These are phyloP conservation scores for Phytopythium sindhum DNA, from an alignment of 352 stramenopile species.

Conservation along the genomic window DNA sequence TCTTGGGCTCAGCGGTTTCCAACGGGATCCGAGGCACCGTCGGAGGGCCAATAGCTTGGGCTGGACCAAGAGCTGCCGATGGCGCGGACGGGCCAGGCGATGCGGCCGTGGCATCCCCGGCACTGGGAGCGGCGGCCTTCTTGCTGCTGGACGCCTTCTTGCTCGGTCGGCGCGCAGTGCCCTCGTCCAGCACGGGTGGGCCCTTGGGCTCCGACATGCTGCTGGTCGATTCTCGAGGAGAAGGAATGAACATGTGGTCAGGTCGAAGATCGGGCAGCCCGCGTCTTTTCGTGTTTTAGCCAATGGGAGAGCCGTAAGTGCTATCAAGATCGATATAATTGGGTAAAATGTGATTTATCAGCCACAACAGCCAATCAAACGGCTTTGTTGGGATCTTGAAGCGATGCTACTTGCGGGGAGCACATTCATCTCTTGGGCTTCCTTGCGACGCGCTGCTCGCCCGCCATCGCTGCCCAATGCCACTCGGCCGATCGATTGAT, in stretches of 20 bases:
- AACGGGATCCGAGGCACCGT: slow-evolving; percentile 39
- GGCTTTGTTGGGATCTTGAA: background rate
- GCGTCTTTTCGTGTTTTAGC: slow-evolving; percentile 2
- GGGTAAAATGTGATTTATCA: background rate
- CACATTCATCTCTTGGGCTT: too few relatives aligned
- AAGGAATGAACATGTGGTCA: background rate
- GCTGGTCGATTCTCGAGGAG: too few relatives aligned
- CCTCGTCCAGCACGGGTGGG: slow-evolving; percentile 7
- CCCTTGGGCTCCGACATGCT: slow-evolving; percentile 41
- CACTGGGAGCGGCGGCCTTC: slow-evolving; percentile 1
- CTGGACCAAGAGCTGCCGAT: slow-evolving; percentile 6
- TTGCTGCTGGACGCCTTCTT: slow-evolving; percentile 31
- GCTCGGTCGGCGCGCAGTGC: slow-evolving; percentile 21
- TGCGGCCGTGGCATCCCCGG: background rate
- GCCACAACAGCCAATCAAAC: background rate
- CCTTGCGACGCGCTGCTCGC: too few relatives aligned
- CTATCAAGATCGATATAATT: background rate
- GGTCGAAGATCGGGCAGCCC: background rate
- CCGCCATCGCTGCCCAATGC: too few relatives aligned
- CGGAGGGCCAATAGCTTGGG: slow-evolving; percentile 18
- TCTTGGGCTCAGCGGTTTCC: slow-evolving; percentile 34
- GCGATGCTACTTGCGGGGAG: background rate
- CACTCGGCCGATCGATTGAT: too few relatives aligned
- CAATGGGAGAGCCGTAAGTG: background rate
- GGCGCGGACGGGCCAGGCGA: slow-evolving; percentile 8